Evolutionary conservation across 352 stramenopile genomes (phyloP).

Genomic region (Pythium oligandrum): DNA sequence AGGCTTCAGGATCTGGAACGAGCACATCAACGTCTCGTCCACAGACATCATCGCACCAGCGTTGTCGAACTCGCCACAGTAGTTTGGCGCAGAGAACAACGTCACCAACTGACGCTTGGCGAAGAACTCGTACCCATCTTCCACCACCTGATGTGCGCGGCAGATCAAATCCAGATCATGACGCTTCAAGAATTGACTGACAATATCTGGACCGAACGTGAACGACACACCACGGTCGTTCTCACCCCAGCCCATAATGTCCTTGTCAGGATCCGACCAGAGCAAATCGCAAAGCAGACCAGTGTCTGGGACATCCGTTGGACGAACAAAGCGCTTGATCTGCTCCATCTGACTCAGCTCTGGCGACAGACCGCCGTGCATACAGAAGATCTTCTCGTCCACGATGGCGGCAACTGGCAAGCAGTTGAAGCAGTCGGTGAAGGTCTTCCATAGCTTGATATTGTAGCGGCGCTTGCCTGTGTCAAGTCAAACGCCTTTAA

Average conservation of each 20-base stretch:
- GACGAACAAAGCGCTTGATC: constrained; percentile 93
- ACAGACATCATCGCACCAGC: constrained; percentile 66
- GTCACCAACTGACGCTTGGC: too few species aligned
- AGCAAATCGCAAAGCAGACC: constrained; percentile 86
- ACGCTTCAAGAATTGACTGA: constrained; percentile 89
- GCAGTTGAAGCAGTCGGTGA: constrained; percentile 46
- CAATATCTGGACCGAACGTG: constrained; percentile 95
- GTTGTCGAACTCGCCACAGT: too few species aligned
- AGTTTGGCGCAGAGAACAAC: too few species aligned
- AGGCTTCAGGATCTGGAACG: too few species aligned
- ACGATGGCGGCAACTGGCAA: constrained; percentile 96
- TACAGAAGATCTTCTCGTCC: constrained; percentile 99
- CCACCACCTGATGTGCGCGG: constrained; percentile 89
- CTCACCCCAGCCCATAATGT: too few species aligned
- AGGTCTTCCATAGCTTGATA: not conserved
- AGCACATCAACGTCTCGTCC: constrained; percentile 53
- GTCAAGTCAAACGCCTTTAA: not conserved
- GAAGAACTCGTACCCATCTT: constrained; percentile 47
- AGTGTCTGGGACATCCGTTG: constrained; percentile 87
- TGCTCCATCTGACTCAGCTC: constrained; percentile 91
- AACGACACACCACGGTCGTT: constrained; percentile 95
- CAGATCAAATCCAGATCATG: constrained; percentile 98
- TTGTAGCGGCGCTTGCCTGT: constrained; percentile 3
- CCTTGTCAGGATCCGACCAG: constrained; percentile 94
- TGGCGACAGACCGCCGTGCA: constrained; percentile 95